Evolutionary conservation across 306 rosid genomes (phyloP).

Genomic region (Vigna nakashimae): DNA sequence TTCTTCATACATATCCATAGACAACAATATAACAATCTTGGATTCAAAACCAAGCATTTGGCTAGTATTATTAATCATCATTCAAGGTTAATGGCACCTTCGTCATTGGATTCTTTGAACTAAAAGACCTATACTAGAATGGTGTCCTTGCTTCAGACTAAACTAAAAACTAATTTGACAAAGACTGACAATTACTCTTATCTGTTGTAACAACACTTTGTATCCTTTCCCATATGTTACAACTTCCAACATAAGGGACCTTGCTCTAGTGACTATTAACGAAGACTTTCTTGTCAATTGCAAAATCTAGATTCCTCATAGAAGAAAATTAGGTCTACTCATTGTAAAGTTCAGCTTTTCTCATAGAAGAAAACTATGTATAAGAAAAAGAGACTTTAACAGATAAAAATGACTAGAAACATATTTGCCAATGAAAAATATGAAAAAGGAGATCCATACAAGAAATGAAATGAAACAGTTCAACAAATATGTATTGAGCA

Average conservation of each 20-base stretch:
- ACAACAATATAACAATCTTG: not conserved
- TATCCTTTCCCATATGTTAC: constrained; percentile 21
- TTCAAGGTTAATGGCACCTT: not conserved
- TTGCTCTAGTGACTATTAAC: not conserved
- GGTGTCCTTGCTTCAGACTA: not conserved
- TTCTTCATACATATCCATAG: not conserved
- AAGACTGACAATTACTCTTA: not conserved
- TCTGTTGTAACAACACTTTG: not conserved
- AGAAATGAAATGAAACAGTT: constrained; percentile 17
- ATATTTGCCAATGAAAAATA: not conserved
- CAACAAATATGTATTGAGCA: not conserved
- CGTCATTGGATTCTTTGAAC: not conserved
- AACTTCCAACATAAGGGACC: not conserved
- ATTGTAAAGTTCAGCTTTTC: not conserved
- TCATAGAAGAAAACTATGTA: not conserved
- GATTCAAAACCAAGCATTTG: not conserved
- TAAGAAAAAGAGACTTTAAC: not conserved
- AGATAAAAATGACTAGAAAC: not conserved
- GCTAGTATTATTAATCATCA: constrained; percentile 19
- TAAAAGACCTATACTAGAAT: not conserved
- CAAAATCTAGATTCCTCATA: not conserved
- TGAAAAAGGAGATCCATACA: constrained; percentile 14
- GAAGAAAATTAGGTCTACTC: not conserved
- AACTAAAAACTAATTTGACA: constrained; percentile 17
- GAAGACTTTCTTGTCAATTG: not conserved